Evolutionary conservation across 805 yeast species (phyloP), one percentile per base, ranked within the genome.

Genomic region (Lachancea thermotolerans): DNA sequence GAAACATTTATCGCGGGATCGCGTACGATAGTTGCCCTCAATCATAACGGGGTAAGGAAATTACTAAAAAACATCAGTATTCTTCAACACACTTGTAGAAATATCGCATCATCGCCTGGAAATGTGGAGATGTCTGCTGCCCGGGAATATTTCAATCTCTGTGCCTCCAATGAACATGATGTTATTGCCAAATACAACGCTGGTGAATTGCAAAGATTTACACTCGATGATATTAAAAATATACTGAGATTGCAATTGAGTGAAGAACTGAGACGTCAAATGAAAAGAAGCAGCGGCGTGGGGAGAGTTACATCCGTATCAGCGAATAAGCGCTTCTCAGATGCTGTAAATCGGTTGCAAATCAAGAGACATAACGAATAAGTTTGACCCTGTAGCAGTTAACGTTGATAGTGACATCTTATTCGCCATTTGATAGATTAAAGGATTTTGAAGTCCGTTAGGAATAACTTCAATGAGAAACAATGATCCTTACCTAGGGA

Each of bases 211-310:
- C 27, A 44, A 10, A 48, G 41, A 28, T 55, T 50, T 16, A 41
- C 56, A 2, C 36, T 41, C 11, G 52, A 48, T 16, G 61, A 59
- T 37, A 42, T 62, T 27, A 60, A 58, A 41, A 57, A 50, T 17
- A 53, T 60, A 8, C n/a, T 64, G 29, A 53, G 65, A 46, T 42
- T 64, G 29, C 61, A 54, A 33, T 57, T 60, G 32, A 62, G 66
- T 41, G 66, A 62, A 31, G 61, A 60, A 14, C 28, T 60, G 10
- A 49, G 51, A 3, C 51, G 54, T 16, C 63, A 56, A 44, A 41
- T 48, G 7, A 52, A 49, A 35, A 46, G 57, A 40, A 41, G 51
- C 16, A 49, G 54, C 18, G 46, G 51, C 5, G 41, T 42, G 8
- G 45, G 52, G 6, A 51, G 56, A 32, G 49, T 48, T 2, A 42